Base-by-base conservation (phyloP, 148 eudicot genomes). In the Cornus controversa region DNA sequence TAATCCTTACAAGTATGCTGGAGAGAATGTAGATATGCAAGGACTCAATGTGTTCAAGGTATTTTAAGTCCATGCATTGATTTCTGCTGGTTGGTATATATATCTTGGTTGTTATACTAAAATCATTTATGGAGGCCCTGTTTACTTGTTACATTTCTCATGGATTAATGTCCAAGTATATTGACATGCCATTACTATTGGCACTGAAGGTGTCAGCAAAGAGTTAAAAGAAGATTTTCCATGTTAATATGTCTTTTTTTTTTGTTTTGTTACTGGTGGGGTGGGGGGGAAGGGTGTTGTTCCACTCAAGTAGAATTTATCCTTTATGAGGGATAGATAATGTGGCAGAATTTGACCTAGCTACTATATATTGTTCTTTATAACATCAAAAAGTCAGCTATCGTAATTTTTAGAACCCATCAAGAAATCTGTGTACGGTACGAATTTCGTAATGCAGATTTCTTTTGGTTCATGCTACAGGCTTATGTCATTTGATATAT, bases 1-100 rank as follows among this genome's bases (percentile, higher is more conserved):
- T 63, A 87, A 85, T 77, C 85, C 86, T 50, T 85, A 84, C 71
- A 91, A 82, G 84, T 83, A 83, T 74, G 87, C 89, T 67, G 92
- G 86, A 68, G 95, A 91, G 45, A 86, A 74, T 72, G 79, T 82
- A 37, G 93, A 89, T 70, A 64, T 85, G 75, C 91, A 89, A 54
- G 91, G 89, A 28, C 74, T 82, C 25, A 88, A 78, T 81, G 77
- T 78, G 54, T 84, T 89, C 80, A 91, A 91, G 95, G 95, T 89
- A 77, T 62, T 50, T 40, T 18, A 42, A 60, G 26, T 79, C 40
- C 62, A 23, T 20, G 18, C 40, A 62, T 1, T 27, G 6, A 25
- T 68, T 66, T 53, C 28, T 77, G 23, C 45, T 54, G 15, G 42
- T 64, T 75, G 67, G 27, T 40, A 34, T 26, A 65, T 34, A 16